Evolutionary conservation across 2,329 filamentous ascomycete species (phyloP).

Genomic region (Bipolaris oryzae): DNA sequence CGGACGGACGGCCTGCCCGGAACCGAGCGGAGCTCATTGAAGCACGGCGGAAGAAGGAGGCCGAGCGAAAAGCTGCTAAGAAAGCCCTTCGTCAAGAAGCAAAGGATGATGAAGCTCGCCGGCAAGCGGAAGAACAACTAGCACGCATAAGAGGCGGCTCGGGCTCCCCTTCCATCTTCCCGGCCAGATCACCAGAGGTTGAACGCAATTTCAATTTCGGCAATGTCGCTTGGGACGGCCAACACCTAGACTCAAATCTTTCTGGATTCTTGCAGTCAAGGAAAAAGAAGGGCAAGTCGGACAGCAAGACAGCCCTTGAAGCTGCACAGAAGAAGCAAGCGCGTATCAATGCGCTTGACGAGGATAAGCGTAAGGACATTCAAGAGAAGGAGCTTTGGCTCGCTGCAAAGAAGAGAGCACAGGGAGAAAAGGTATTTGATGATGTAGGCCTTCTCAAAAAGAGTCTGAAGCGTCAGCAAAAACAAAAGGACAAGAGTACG

Average conservation of each 20-base stretch:
- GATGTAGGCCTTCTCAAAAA: conserved; percentile 86
- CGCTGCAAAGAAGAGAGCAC: conserved; percentile 83
- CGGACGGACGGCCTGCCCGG: conserved; percentile 79
- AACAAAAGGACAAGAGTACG: conserved; percentile 87
- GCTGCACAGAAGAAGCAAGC: conserved; percentile 86
- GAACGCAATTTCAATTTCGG: conserved; percentile 84
- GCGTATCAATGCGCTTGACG: conserved; percentile 75
- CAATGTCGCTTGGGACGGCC: conserved; percentile 89
- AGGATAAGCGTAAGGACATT: conserved; percentile 81
- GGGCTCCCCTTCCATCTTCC: conserved; percentile 60
- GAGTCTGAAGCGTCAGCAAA: conserved; percentile 90
- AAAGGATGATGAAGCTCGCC: conserved; percentile 76
- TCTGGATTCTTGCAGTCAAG: conserved; percentile 66
- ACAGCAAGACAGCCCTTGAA: conserved; percentile 83
- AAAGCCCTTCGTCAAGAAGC: conserved; percentile 79
- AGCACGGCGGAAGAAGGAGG: conserved; percentile 82
- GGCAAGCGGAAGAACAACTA: conserved; percentile 62
- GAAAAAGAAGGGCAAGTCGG: conserved; percentile 82
- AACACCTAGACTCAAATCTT: conserved; percentile 75
- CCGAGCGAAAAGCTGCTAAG: conserved; percentile 84
- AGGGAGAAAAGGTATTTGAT: conserved; percentile 88
- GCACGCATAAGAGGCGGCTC: conserved; percentile 64
- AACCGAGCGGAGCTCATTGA: conserved; percentile 93
- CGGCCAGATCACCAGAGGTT: conserved; percentile 54
- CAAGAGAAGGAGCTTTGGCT: conserved; percentile 95